Evolutionary conservation across 805 yeast species (phyloP).

Genomic region (Millerozyma acaciae): DNA sequence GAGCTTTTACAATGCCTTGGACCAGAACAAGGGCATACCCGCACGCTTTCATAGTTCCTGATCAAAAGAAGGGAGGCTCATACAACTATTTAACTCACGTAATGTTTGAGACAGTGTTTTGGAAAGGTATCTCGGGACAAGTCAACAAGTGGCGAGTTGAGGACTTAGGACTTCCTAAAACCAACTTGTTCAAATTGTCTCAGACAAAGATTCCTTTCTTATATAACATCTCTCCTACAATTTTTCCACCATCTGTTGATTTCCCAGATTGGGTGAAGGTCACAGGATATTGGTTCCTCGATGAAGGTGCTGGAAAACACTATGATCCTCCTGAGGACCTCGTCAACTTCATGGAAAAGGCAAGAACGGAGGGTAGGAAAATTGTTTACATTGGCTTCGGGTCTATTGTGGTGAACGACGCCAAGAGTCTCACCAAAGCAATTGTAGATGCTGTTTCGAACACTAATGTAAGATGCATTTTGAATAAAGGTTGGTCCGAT

Average conservation of each 20-base stretch:
- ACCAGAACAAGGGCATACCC: constrained; percentile 93
- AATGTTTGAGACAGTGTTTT: constrained; percentile 85
- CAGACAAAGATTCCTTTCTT: constrained; percentile 82
- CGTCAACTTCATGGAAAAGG: constrained; percentile 55
- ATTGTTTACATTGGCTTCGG: constrained; percentile 94
- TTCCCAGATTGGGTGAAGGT: constrained; percentile 94
- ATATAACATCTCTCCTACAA: constrained; percentile 83
- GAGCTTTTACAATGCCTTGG: constrained; percentile 99
- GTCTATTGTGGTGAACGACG: constrained; percentile 85
- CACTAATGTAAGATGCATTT: constrained; percentile 80
- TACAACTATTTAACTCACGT: constrained; percentile 91
- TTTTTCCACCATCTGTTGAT: constrained; percentile 90
- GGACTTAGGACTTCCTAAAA: constrained; percentile 58
- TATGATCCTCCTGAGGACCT: constrained; percentile 63
- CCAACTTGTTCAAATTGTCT: constrained; percentile 66
- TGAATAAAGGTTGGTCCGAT: constrained; percentile 95
- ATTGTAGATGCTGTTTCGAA: constrained; percentile 73
- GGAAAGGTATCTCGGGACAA: constrained; percentile 88
- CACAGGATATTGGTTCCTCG: constrained; percentile 93
- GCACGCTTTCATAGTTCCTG: constrained; percentile 94
- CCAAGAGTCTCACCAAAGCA: constrained; percentile 71
- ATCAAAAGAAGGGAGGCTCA: constrained; percentile 87
- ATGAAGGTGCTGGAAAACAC: constrained; percentile 49
- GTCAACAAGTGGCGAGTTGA: constrained; percentile 84
- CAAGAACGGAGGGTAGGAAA: constrained; percentile 58